A percentile compares a stretch with the other conserved stretches of the same genome.
Conservation (phyloP, 306 rosid species). For the Canavalia ensiformis region DNA sequence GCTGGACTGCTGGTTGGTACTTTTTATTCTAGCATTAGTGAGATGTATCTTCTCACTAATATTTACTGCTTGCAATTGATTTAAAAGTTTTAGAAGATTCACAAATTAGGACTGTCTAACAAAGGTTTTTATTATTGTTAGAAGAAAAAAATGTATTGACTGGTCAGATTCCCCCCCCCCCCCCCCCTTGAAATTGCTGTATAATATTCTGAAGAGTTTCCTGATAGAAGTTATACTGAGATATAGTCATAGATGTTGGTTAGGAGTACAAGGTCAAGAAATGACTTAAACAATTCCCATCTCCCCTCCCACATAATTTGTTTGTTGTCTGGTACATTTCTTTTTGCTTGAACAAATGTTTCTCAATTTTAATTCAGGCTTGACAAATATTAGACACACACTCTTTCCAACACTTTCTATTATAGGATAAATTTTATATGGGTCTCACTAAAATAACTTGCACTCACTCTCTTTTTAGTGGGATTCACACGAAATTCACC, state of each 20-base stretch:
- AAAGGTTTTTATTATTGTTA: not conserved
- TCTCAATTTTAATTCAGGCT: not conserved
- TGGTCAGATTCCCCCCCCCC: not conserved
- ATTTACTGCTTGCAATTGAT: constrained; percentile 22
- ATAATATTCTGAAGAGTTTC: not conserved
- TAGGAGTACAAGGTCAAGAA: constrained; percentile 12
- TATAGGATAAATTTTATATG: not conserved
- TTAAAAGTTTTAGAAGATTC: constrained; percentile 11
- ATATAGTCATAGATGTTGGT: not conserved
- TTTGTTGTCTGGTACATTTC: constrained; percentile 21
- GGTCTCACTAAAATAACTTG: not conserved
- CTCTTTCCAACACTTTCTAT: not conserved
- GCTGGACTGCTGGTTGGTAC: constrained; percentile 10
- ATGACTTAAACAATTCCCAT: not conserved
- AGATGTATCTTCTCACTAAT: constrained; percentile 20
- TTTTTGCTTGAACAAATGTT: not conserved
- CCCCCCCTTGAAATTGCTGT: not conserved
- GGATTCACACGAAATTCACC: not conserved
- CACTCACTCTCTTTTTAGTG: not conserved
- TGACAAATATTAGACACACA: not conserved
- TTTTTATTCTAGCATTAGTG: not conserved
- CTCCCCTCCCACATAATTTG: not conserved
- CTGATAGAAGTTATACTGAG: not conserved
- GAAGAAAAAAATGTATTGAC: not conserved
- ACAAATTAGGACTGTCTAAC: constrained; percentile 11